These are phyloP conservation scores for Sordariomycetes sp. DNA, from an alignment of 2,329 filamentous ascomycete species.

Conservation along the genomic window DNA sequence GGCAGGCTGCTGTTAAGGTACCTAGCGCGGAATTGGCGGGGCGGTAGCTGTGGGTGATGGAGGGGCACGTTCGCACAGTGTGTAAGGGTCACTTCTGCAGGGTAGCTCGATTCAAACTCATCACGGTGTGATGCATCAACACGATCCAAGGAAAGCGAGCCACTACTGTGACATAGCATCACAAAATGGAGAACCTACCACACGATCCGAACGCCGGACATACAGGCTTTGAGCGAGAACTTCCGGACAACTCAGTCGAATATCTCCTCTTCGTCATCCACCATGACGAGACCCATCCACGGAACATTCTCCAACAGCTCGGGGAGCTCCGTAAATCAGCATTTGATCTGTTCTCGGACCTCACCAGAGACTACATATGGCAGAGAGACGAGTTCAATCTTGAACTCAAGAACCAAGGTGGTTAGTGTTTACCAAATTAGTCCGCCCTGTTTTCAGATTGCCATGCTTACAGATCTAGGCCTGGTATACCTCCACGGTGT, in stretches of 20 bases:
- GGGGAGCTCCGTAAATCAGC: conserved; percentile 64
- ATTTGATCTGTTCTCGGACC: conserved; percentile 46
- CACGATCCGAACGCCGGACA: conserved; percentile 1
- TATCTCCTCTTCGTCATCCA: conserved; percentile 72
- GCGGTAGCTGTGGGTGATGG: too few species aligned
- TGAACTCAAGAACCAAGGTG: conserved; percentile 48
- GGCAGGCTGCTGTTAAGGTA: too few species aligned
- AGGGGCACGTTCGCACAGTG: too few species aligned
- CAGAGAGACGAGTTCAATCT: conserved; percentile 77
- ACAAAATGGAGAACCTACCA: background rate
- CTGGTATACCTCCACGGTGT: conserved; percentile 60
- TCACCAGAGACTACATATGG: conserved; percentile 89
- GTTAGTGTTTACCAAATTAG: conserved; percentile 26
- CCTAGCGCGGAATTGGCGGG: too few species aligned
- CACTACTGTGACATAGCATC: background rate
- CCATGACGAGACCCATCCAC: conserved; percentile 36
- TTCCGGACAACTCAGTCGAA: conserved; percentile 79
- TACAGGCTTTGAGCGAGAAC: conserved; percentile 9
- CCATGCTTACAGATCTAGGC: conserved; percentile 19
- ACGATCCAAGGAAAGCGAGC: background rate
- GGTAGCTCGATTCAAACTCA: background rate
- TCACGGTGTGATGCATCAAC: background rate
- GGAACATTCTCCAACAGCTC: conserved; percentile 55
- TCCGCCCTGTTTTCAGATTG: background rate
- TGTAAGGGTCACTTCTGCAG: too few species aligned